These are phyloP conservation scores for Suillus subalutaceus DNA, from an alignment of 768 basidiomycete genomes.

Conservation along the genomic window DNA sequence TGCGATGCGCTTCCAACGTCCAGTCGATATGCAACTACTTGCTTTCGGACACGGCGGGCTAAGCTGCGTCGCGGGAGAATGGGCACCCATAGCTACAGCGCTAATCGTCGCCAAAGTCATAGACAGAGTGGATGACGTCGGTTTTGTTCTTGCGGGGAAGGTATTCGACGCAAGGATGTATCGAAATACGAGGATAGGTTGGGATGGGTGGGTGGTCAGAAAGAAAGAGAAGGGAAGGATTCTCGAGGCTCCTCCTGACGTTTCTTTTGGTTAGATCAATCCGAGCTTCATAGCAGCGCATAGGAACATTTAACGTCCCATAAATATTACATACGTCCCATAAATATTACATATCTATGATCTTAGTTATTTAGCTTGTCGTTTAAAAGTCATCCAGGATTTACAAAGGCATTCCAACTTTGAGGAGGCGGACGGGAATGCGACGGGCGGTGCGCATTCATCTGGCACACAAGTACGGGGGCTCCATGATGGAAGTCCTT, in stretches of 20 bases:
- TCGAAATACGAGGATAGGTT: conserved; percentile 42
- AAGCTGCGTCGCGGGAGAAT: conserved; percentile 45
- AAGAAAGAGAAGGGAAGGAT: background rate
- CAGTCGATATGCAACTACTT: conserved; percentile 26
- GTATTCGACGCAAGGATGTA: background rate
- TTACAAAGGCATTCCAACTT: background rate
- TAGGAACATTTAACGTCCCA: background rate
- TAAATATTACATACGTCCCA: background rate
- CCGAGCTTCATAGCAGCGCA: background rate
- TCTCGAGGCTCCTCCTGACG: background rate
- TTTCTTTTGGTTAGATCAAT: background rate
- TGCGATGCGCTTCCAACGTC: conserved; percentile 38
- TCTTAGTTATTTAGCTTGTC: background rate
- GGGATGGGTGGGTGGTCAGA: conserved; percentile 45
- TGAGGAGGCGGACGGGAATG: background rate
- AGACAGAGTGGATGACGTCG: conserved; percentile 34
- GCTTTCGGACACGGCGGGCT: conserved; percentile 49
- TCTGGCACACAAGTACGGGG: background rate
- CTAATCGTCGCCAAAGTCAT: conserved; percentile 48
- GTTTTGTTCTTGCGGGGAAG: conserved; percentile 23
- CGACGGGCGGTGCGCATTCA: background rate
- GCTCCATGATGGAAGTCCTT: background rate
- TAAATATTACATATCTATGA: background rate
- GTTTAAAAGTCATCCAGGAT: background rate
- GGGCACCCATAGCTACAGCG: conserved; percentile 56